These are phyloP conservation scores for Novymonas esmeraldas DNA, from an alignment of 208 protist genomes.

Conservation along the genomic window DNA sequence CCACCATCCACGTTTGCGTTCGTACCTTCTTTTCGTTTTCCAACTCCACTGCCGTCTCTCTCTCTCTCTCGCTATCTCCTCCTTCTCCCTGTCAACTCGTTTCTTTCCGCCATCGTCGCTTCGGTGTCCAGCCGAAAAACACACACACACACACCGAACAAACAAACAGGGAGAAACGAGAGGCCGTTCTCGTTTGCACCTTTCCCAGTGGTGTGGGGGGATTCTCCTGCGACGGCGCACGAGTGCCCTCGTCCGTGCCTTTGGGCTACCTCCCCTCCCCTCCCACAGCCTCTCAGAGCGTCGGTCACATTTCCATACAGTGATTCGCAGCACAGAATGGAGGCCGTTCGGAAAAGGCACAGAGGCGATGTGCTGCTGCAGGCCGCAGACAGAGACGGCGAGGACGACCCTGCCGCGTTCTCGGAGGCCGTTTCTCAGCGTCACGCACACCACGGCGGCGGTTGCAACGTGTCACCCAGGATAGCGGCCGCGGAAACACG, in stretches of 20 bases:
- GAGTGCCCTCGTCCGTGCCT: too few relatives aligned
- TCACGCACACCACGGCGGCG: neutral
- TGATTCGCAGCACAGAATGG: neutral
- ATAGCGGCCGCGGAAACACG: neutral
- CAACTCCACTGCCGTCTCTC: neutral
- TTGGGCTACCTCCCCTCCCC: too few relatives aligned
- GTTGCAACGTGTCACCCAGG: neutral
- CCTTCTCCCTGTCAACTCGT: neutral
- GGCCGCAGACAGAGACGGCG: neutral
- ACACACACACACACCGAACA: too few relatives aligned
- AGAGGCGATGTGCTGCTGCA: neutral
- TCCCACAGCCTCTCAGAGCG: too few relatives aligned
- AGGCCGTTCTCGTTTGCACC: too few relatives aligned
- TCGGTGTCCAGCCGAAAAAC: too few relatives aligned
- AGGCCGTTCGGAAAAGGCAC: neutral
- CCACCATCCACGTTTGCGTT: constrained; percentile 1
- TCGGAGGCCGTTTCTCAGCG: neutral
- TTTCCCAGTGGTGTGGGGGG: too few relatives aligned
- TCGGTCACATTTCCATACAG: neutral
- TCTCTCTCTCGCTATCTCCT: neutral
- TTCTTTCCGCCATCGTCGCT: too few relatives aligned
- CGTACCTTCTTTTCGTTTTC: neutral
- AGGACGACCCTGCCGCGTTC: constrained; percentile 1
- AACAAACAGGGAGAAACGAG: too few relatives aligned
- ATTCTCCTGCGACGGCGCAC: too few relatives aligned